A percentile compares a stretch with the other conserved stretches of the same genome.
Conservation (phyloP, 176 grass and related monocot species). For the Bothriochloa decipiens region DNA sequence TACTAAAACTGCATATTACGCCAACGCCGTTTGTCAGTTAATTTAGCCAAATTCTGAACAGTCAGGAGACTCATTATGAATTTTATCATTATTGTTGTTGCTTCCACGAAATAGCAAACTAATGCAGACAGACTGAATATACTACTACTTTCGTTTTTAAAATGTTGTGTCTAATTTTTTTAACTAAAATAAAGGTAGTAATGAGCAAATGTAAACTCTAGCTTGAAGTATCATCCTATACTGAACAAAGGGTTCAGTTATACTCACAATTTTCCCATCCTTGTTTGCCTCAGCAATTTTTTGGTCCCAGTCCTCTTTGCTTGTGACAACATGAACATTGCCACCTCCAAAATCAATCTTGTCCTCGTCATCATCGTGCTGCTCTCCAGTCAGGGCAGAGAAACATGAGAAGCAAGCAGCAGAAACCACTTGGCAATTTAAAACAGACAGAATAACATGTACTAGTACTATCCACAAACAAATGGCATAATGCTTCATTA, state of each 20-base stretch:
- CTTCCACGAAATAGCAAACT: neutral
- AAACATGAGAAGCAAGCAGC: conserved; percentile 25
- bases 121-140: neutral
- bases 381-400: conserved; percentile 11
- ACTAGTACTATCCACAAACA: neutral
- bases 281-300: conserved; percentile 81
- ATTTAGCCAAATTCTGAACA: neutral
- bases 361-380: conserved; percentile 51
- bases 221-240: neutral
- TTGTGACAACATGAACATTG: conserved; percentile 80
- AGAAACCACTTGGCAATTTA: neutral
- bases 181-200: neutral
- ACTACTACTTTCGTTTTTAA: neutral
- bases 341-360: conserved; percentile 77
- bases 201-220: neutral
- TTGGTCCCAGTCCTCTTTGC: conserved; percentile 83
- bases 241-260: neutral
- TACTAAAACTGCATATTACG: neutral
- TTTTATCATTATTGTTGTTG: neutral
- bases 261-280: conserved; percentile 83
- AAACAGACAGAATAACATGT: neutral
- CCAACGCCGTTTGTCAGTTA: neutral
- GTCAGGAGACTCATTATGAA: neutral
- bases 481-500: neutral
- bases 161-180: neutral